Percentiles rank a stretch among this genome's conserved stretches.
Evolutionary conservation across 257 asterid species (phyloP).

Genomic region (Solanum phureja): DNA sequence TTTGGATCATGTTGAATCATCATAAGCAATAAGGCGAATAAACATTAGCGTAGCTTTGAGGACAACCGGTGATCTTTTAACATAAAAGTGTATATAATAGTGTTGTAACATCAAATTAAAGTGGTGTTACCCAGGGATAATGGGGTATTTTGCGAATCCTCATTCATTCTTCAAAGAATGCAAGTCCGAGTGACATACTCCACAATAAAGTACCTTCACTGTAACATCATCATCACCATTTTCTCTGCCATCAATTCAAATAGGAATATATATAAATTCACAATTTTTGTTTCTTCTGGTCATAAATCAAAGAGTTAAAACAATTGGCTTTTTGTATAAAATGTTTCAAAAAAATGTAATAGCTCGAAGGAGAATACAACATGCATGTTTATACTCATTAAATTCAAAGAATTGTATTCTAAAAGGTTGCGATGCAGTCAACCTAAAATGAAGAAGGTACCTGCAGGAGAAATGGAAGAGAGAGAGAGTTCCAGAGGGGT

Average conservation of each 20-base stretch:
- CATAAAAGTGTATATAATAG: too few relatives aligned
- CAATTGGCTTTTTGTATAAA: not conserved
- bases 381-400: not conserved
- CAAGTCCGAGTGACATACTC: constrained; percentile 22
- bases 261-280: not conserved
- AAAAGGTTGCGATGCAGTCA: not conserved
- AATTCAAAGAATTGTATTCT: not conserved
- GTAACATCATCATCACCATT: constrained; percentile 15
- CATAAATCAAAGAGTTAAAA: not conserved
- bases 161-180: constrained; percentile 20
- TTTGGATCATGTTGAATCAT: not conserved
- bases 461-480: constrained; percentile 46
- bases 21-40: not conserved
- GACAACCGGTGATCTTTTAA: too few relatives aligned
- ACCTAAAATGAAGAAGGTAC: constrained; percentile 2
- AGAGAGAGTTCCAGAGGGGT: constrained; percentile 34
- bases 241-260: constrained; percentile 12
- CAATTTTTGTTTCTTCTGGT: not conserved
- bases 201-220: constrained; percentile 15
- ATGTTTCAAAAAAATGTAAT: not conserved
- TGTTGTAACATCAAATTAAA: not conserved
- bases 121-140: constrained; percentile 17
- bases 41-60: too few relatives aligned
- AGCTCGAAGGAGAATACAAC: not conserved
- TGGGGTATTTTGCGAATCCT: constrained; percentile 16